phyloP scores from a whole-genome alignment of 805 yeast genomes.

The Ascoidea rubescens region DNA sequence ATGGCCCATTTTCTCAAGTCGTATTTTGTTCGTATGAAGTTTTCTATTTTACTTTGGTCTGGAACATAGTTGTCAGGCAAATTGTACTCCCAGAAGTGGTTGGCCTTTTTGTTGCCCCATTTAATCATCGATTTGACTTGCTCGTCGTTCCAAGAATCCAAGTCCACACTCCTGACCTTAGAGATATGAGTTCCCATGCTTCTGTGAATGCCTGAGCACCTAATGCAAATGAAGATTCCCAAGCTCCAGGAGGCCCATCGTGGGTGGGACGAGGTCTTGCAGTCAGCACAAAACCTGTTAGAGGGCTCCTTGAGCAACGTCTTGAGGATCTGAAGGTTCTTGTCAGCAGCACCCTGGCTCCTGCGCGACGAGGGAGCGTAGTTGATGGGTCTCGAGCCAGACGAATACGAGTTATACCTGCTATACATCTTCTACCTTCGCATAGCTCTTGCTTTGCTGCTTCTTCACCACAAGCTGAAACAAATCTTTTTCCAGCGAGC shows the following conservation, averaged over 20 bases:
- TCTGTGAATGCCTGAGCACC: constrained; percentile 93
- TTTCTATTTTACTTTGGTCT: constrained; percentile 72
- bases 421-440: neutral
- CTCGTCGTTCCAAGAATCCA: constrained; percentile 94
- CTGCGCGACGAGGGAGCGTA: neutral
- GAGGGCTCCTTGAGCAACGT: constrained; percentile 63
- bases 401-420: neutral
- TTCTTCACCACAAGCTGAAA: no score
- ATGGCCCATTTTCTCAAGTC: constrained; percentile 80
- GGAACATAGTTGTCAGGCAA: constrained; percentile 63
- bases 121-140: constrained; percentile 69
- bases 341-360: neutral
- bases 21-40: constrained; percentile 84
- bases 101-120: constrained; percentile 80
- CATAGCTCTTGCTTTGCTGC: no score
- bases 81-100: constrained; percentile 71
- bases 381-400: neutral
- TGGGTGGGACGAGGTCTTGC: constrained; percentile 81
- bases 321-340: constrained; percentile 48
- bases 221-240: constrained; percentile 85
- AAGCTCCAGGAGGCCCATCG: constrained; percentile 97
- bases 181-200: constrained; percentile 93
- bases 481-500: no score
- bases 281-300: constrained; percentile 80
- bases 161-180: constrained; percentile 83